Conservation (phyloP, 495 filamentous ascomycete species). For the Neurospora sp. region DNA sequence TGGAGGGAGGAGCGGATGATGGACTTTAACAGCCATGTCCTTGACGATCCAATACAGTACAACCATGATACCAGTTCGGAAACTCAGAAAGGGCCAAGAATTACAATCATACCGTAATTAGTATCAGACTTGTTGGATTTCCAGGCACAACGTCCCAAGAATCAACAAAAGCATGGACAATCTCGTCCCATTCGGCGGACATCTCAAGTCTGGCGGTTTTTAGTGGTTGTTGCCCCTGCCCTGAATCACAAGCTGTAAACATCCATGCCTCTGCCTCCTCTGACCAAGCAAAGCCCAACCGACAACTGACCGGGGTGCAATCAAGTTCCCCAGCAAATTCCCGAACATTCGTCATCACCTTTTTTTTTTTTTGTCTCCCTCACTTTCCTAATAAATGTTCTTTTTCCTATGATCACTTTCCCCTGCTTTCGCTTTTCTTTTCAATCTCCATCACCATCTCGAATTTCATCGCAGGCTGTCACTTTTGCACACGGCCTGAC, state of each 20-base stretch:
- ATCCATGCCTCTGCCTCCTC: neutral
- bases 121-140: neutral
- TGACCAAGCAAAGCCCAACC: neutral
- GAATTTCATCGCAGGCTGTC: neutral
- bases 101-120: neutral
- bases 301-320: neutral
- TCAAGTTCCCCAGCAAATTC: conserved; percentile 3
- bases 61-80: neutral
- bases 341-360: conserved; percentile 6
- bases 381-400: neutral
- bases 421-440: neutral
- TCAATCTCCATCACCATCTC: neutral
- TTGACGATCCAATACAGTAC: neutral
- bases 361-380: neutral
- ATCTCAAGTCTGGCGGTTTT: neutral
- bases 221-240: neutral
- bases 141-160: neutral
- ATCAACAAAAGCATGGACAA: neutral
- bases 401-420: neutral
- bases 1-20: neutral
- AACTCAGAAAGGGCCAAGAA: neutral
- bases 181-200: neutral
- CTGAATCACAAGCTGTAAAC: neutral
- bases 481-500: neutral
- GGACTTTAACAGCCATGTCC: neutral